A percentile compares a stretch with the other conserved stretches of the same genome.
These are phyloP conservation scores for Amanita polypyramis DNA, from an alignment of 768 basidiomycete genomes.

Conservation along the genomic window DNA sequence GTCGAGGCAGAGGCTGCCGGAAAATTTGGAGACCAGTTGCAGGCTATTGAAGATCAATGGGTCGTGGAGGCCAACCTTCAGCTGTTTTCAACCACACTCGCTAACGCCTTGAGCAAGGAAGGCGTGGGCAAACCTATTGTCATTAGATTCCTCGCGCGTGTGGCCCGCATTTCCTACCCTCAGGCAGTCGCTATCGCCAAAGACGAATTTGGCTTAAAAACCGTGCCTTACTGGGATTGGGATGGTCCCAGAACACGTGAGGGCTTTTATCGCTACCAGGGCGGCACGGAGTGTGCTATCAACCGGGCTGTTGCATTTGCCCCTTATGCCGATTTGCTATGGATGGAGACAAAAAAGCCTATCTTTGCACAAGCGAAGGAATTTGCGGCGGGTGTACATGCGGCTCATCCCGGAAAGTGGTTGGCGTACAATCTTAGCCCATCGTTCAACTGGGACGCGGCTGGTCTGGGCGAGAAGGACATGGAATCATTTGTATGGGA, in stretches of 20 bases:
- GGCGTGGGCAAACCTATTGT: slow-evolving; percentile 38
- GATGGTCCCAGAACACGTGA: slow-evolving; percentile 90
- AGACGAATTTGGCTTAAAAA: slow-evolving; percentile 64
- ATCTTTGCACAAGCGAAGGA: slow-evolving; percentile 86
- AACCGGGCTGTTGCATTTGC: slow-evolving; percentile 89
- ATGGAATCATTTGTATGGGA: slow-evolving; percentile 91
- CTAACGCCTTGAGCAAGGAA: slow-evolving; percentile 53
- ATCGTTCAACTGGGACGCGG: slow-evolving; percentile 91
- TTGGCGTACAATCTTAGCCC: slow-evolving; percentile 93
- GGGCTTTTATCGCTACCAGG: slow-evolving; percentile 95
- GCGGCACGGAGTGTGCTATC: slow-evolving; percentile 90
- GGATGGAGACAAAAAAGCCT: slow-evolving; percentile 97
- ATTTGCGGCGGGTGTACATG: slow-evolving; percentile 84
- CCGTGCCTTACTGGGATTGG: slow-evolving; percentile 88
- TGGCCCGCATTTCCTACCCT: slow-evolving; percentile 59
- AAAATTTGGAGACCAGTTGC: slow-evolving; percentile 69
- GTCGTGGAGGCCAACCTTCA: slow-evolving; percentile 63
- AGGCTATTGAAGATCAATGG: slow-evolving; percentile 88
- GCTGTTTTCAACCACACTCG: slow-evolving; percentile 67
- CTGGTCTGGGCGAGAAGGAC: slow-evolving; percentile 74
- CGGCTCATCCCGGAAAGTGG: slow-evolving; percentile 83
- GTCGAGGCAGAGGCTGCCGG: slow-evolving; percentile 74
- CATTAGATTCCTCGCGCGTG: slow-evolving; percentile 50
- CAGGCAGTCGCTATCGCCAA: slow-evolving; percentile 68
- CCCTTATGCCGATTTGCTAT: slow-evolving; percentile 84